These are phyloP conservation scores for Hemisphaericaspora xylofermentans DNA, from an alignment of 1,139 yeast genomes.

Conservation along the genomic window DNA sequence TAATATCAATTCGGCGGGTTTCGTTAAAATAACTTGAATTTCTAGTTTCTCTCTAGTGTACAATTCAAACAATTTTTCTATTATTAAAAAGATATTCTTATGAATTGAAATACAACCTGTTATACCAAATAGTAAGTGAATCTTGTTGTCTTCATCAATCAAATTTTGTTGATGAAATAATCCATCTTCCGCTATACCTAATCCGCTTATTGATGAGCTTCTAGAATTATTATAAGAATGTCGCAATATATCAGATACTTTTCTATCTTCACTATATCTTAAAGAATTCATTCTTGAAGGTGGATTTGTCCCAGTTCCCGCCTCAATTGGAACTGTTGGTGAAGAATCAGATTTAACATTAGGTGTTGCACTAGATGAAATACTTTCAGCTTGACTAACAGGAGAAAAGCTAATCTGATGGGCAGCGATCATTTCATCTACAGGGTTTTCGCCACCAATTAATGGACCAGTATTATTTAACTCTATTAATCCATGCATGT, in stretches of 20 bases:
- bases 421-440: slow-evolving; percentile 3
- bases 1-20: slow-evolving; percentile 29
- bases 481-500: slow-evolving; percentile 20
- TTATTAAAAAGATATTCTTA: slow-evolving; percentile 25
- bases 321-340: neutral
- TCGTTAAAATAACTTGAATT: slow-evolving; percentile 29
- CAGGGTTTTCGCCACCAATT: slow-evolving; percentile 10
- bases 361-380: slow-evolving; percentile 11
- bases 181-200: neutral
- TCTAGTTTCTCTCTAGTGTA: slow-evolving; percentile 25
- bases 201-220: slow-evolving; percentile 5
- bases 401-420: neutral
- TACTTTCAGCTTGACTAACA: slow-evolving; percentile 7
- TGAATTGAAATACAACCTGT: slow-evolving; percentile 30
- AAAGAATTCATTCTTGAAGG: slow-evolving; percentile 17
- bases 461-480: slow-evolving; percentile 8
- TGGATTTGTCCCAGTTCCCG: neutral
- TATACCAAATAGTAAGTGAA: slow-evolving; percentile 28
- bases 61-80: slow-evolving; percentile 28
- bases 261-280: slow-evolving; percentile 18
- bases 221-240: slow-evolving; percentile 10
- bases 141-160: slow-evolving; percentile 15
- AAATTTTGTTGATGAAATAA: neutral
- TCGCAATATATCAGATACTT: slow-evolving; percentile 14
- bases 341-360: slow-evolving; percentile 3